Evolutionary conservation across 176 grass and related monocot species (phyloP), one percentile per base, ranked within the genome.

Genomic region (Tillandsia leiboldiana): DNA sequence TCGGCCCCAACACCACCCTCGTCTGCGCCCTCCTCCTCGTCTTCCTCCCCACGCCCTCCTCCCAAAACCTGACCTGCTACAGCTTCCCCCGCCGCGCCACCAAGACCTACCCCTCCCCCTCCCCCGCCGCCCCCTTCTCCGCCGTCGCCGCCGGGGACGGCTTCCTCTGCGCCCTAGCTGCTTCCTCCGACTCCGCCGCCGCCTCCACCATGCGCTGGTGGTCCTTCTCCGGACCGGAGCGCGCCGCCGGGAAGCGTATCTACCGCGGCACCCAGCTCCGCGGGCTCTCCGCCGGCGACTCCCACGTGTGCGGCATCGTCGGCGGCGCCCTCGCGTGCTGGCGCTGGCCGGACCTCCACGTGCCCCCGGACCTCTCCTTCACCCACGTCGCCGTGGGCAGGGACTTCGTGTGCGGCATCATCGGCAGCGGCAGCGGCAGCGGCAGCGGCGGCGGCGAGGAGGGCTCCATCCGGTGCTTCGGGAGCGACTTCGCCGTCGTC

Each of bases 371-470:
- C 26, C 8, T 78, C 7, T 64, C 74, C 65, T 92, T 97, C 33
- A 72, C 76, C 9, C 26, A 65, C 26, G 87, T 97, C 80, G 88
- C 93, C 13, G 84, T 97, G 26, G 93, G 93, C 20, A 27, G 78
- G 2, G 70, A 87, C 69, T 97, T 99, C 85, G 74, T 94, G 74
- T 99, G 95, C 71, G 95, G 95, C 65, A 27, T 87, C 66, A 10
- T 63, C 3, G 11, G 17, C 23, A 48, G 6, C 65, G 64, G 20
- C 20, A 20, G 20, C 3, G 11, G 17, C 23, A 48, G 6, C 65
- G 64, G 20, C 20, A 20, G 20, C 20, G 20, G 20, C 65, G 64
- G 63, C 33, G 5, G 6, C 33, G 33, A 29, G 1, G n/a, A 2
- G 26, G 63, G 64, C 17, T 5, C 6, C 3, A 58, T 86, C 33